A percentile compares a stretch with the other conserved stretches of the same genome.
Conservation (phyloP, 2,329 filamentous ascomycete species). For the Akanthomyces dipterigenus region DNA sequence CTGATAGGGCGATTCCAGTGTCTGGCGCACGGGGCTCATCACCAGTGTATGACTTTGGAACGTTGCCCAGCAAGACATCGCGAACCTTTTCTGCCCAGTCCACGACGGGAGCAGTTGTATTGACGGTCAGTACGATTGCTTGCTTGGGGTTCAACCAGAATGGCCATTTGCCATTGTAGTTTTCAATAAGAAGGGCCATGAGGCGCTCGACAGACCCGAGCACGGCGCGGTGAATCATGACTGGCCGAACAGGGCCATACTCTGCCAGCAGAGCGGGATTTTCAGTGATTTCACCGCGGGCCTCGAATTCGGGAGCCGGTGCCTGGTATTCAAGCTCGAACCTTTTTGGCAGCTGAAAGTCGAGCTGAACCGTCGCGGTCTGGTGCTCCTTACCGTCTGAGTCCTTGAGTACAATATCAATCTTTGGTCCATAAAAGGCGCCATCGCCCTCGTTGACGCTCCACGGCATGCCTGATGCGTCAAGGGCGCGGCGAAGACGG, state of each 20-base stretch:
- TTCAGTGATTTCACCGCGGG: constrained; percentile 42
- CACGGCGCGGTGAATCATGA: constrained; percentile 79
- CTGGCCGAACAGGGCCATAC: constrained; percentile 59
- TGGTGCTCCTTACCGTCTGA: constrained; percentile 81
- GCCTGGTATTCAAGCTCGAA: constrained; percentile 72
- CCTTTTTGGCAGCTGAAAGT: constrained; percentile 80
- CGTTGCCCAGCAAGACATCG: constrained; percentile 44
- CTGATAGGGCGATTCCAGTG: constrained; percentile 32
- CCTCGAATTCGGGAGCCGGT: constrained; percentile 57
- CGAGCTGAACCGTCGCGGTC: constrained; percentile 81
- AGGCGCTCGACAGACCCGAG: constrained; percentile 79
- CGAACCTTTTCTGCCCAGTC: constrained; percentile 41
- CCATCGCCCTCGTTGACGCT: constrained; percentile 73
- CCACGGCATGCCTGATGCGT: constrained; percentile 68
- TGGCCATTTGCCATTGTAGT: constrained; percentile 72
- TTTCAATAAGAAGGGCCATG: constrained; percentile 78
- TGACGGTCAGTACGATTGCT: constrained; percentile 66
- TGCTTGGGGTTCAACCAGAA: constrained; percentile 85
- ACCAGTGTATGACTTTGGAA: constrained; percentile 25
- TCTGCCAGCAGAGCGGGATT: constrained; percentile 41
- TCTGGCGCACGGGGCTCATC: constrained; percentile 29
- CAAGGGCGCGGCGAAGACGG: constrained; percentile 34
- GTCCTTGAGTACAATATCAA: constrained; percentile 76
- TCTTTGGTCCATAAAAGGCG: constrained; percentile 88
- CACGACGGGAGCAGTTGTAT: constrained; percentile 49